A percentile compares a stretch with the other conserved stretches of the same genome.
These are phyloP conservation scores for Chaetoceros tenuissimus DNA, from an alignment of 108 stramenopile genomes.

Conservation along the genomic window DNA sequence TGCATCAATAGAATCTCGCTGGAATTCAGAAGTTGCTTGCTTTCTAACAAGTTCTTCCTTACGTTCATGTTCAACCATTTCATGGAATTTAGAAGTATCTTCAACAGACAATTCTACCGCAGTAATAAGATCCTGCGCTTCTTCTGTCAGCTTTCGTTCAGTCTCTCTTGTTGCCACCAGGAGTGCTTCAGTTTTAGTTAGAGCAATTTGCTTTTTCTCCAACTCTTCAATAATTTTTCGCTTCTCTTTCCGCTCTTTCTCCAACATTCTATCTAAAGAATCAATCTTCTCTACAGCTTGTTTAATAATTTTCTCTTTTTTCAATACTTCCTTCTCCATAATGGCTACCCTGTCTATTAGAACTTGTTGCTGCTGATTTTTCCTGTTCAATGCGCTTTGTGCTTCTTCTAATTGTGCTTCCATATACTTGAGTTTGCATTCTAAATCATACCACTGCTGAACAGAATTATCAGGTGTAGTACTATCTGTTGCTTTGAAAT, in stretches of 20 bases:
- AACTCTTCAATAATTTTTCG: conserved; percentile 24
- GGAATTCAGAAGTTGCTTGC: conserved; percentile 30
- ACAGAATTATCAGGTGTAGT: no score
- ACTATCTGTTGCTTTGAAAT: no score
- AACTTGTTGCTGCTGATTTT: conserved; percentile 68
- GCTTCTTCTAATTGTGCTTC: conserved; percentile 71
- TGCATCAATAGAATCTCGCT: conserved; percentile 12
- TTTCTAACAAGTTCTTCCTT: conserved; percentile 30
- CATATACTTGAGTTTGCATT: conserved; percentile 66
- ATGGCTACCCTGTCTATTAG: conserved; percentile 47
- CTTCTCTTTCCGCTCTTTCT: conserved; percentile 21
- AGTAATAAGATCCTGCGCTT: conserved; percentile 37
- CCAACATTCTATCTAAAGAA: conserved; percentile 19
- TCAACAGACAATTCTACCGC: conserved; percentile 37
- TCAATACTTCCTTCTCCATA: conserved; percentile 27
- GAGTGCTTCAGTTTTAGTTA: conserved; percentile 36
- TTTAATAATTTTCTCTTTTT: conserved; percentile 25
- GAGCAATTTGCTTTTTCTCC: conserved; percentile 21
- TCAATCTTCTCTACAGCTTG: conserved; percentile 26
- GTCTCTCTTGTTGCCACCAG: conserved; percentile 50
- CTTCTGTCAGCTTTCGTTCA: conserved; percentile 41
- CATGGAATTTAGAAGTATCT: conserved; percentile 47
- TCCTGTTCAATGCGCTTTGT: conserved; percentile 62
- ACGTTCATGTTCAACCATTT: conserved; percentile 21
- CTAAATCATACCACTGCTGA: conserved; percentile 76